Percentiles rank a stretch among this genome's conserved stretches.
Conservation (phyloP, 2,329 filamentous ascomycete species). For the Neobulgaria alba region DNA sequence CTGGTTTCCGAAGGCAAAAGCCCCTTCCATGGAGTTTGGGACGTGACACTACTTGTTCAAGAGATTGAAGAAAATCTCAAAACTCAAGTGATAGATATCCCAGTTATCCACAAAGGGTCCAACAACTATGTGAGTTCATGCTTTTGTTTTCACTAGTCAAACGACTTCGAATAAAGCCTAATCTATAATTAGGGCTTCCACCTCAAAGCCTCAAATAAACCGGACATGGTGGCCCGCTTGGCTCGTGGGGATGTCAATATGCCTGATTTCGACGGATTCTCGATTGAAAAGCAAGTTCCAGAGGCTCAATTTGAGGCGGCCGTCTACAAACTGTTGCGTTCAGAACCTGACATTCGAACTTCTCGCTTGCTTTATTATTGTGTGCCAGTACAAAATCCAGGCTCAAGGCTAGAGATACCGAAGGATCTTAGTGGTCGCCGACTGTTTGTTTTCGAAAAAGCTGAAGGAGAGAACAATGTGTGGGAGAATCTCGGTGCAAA, state of each 20-base stretch:
- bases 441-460: slow-evolving; percentile 7
- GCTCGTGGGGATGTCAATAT: slow-evolving; percentile 13
- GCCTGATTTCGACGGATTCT: slow-evolving; percentile 13
- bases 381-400: slow-evolving; percentile 5
- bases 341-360: slow-evolving; percentile 10
- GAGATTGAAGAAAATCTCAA: not conserved
- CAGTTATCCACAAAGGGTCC: not conserved
- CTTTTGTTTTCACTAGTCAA: not conserved
- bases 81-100: not conserved
- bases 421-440: slow-evolving; percentile 3
- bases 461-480: slow-evolving; percentile 12
- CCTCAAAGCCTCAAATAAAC: slow-evolving; percentile 11
- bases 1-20: not conserved
- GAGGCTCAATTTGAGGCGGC: slow-evolving; percentile 17
- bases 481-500: slow-evolving; percentile 3
- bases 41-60: not conserved
- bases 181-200: slow-evolving; percentile 13
- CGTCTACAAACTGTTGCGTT: slow-evolving; percentile 12
- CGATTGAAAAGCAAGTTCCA: slow-evolving; percentile 8
- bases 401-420: slow-evolving; percentile 1
- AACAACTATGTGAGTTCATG: not conserved
- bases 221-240: slow-evolving; percentile 16
- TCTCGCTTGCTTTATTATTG: slow-evolving; percentile 18
- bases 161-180: not conserved
- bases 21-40: not conserved